Base-by-base conservation (phyloP, 805 yeast species). In the Kluyveromyces starmeri region DNA sequence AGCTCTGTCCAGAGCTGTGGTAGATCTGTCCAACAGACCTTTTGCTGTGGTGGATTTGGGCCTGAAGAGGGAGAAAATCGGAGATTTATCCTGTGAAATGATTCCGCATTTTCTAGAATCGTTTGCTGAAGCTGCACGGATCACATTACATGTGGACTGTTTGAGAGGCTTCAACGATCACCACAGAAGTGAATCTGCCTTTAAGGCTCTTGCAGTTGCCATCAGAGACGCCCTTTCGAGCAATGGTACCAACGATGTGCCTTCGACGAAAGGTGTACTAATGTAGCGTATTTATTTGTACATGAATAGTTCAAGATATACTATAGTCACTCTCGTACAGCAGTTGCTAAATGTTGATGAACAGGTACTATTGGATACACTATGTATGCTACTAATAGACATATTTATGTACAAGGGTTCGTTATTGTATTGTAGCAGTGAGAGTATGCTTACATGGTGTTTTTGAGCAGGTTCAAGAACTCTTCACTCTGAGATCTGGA, bases 101-200 rank as follows among this genome's bases (percentile, higher is more conserved):
- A 81, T 92, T 44, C 96, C 96, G n/a, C 98, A 92, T 58, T 88
- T 92, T 31, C 56, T 92, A 42, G 95, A 86, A 59, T 80, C 94
- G 48, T 92, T 92, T 65, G 96, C 97, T 3, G 84, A 82, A 50
- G 83, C 83, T 26, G 95, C 96, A 1, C 80, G 81, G 40, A 71
- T 92, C 36, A 92, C 98, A 1, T 53, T 92, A 51, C 98, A 92
- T 53, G 95, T 92, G 22, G 98, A 92, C 61, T 84, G 95, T 58
- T 54, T 92, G 38, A 70, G 96, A 46, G 98, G 98, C 1, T 74
- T 73, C 58, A 92, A 92, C 59, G 98, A 92, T 59, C 98, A 92
- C 59, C 98, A 92, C 62, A 68, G 96, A 43, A 83, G 95, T 27
- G 98, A 92, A 61, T 73, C 85, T 55, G 97, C 98, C 0, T 92